These are phyloP conservation scores for Dictyostelium capitatum DNA, from an alignment of 78 protist species.

Conservation along the genomic window DNA sequence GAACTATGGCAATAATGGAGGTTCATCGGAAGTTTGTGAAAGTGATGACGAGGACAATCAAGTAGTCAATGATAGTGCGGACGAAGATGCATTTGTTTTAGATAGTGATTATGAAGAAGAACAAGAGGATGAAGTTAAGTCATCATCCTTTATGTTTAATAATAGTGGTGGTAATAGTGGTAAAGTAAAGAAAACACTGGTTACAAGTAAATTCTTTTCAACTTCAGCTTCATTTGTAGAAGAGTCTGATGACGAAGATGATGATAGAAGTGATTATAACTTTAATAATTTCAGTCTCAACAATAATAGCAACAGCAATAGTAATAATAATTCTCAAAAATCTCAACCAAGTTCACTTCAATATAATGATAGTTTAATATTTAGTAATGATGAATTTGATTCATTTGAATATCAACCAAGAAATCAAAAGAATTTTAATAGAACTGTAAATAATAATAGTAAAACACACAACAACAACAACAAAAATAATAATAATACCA, in stretches of 20 bases:
- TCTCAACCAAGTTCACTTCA: neutral
- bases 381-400: neutral
- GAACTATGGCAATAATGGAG: neutral
- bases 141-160: neutral
- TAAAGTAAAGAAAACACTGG: neutral
- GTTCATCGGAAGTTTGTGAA: neutral
- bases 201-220: constrained; percentile 3
- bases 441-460: neutral
- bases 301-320: neutral
- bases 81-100: constrained; percentile 5
- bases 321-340: neutral
- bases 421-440: neutral
- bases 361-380: neutral
- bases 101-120: constrained; percentile 55
- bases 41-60: neutral
- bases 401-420: neutral
- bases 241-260: constrained; percentile 13
- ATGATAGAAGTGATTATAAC: neutral
- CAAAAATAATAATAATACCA: neutral
- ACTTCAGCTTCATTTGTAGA: neutral
- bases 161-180: neutral
- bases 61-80: neutral
- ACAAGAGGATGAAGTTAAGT: neutral
- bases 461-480: neutral
- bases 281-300: neutral